Base-by-base conservation (phyloP, 1,139 yeast genomes). In the Taiozyma onychis region DNA sequence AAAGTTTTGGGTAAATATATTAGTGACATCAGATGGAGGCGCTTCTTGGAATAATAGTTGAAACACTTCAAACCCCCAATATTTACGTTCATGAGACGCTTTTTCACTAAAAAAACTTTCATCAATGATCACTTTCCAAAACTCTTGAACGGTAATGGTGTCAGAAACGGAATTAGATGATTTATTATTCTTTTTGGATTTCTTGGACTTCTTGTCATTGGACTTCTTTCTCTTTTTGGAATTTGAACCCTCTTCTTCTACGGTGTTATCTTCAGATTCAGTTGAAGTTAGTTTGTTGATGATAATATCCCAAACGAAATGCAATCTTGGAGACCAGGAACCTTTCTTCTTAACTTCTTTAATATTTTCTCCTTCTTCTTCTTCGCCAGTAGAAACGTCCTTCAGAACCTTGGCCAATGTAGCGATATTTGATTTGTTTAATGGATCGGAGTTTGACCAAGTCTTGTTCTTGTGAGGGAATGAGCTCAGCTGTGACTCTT, bases 61-160 rank as follows among this genome's bases (percentile, higher is more conserved):
- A 57, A 91, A 81, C 6, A 91, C 76, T 59, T 87, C 87, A 60
- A 91, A 81, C 0, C 98, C 99, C 80, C 89, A 80, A 66, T 77
- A 88, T 64, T 91, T 93, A 54, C 97, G 76, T 66, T 91, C 98
- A 44, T 84, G 81, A 1, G 97, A 88, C 0, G 97, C 76, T 56
- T 85, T 81, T 34, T 79, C 81, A 5, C 89, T 73, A 61, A 93
- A 91, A 53, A 88, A 79, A 1, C 85, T 76, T 60, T 89, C 95
- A 63, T 91, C 98, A 11, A 91, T 79, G 9, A 83, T 83, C 4
- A 77, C 75, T 58, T 81, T 79, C 96, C 96, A 90, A 66, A 93
- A 90, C 51, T 87, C 95, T 30, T 76, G 73, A 41, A 90, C 68
- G 1, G 74, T 58, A 22, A 81, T 70, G 2, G 54, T 48, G 3